Percentiles rank a stretch among this genome's conserved stretches.
Conservation (phyloP, 257 asterid species). For the Euphrasia confusa region DNA sequence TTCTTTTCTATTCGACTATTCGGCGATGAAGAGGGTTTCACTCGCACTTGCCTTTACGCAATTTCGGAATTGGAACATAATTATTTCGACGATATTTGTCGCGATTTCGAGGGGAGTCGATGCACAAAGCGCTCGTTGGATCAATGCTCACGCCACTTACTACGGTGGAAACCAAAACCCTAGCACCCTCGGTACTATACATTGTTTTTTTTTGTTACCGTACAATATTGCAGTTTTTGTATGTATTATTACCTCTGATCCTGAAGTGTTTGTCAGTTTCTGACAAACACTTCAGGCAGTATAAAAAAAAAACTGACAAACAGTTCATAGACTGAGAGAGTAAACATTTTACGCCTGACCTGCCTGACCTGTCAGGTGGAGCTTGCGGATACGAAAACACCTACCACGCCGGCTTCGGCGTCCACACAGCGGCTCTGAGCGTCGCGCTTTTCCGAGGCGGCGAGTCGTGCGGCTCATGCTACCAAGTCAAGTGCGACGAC, state of each 20-base stretch:
- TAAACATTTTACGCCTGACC: too few relatives aligned
- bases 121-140: conserved; percentile 32
- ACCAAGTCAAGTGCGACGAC: conserved; percentile 43
- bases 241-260: too few relatives aligned
- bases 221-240: too few relatives aligned
- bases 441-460: conserved; percentile 53
- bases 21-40: too few relatives aligned
- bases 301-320: too few relatives aligned
- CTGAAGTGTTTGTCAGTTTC: too few relatives aligned
- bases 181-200: conserved; percentile 46
- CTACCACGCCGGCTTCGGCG: conserved; percentile 56
- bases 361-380: conserved; percentile 42
- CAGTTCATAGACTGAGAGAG: too few relatives aligned
- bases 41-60: neutral
- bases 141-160: conserved; percentile 57
- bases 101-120: conserved; percentile 28
- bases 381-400: conserved; percentile 64
- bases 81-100: conserved; percentile 25
- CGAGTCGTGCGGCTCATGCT: conserved; percentile 65
- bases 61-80: conserved; percentile 13
- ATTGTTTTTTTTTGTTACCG: neutral
- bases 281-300: too few relatives aligned
- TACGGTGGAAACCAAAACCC: conserved; percentile 64
- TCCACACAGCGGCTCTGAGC: conserved; percentile 57
- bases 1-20: too few relatives aligned